Percentiles rank a stretch among this genome's conserved stretches.
Evolutionary conservation across 2,329 filamentous ascomycete species (phyloP).

Genomic region (Volutella citrinella): DNA sequence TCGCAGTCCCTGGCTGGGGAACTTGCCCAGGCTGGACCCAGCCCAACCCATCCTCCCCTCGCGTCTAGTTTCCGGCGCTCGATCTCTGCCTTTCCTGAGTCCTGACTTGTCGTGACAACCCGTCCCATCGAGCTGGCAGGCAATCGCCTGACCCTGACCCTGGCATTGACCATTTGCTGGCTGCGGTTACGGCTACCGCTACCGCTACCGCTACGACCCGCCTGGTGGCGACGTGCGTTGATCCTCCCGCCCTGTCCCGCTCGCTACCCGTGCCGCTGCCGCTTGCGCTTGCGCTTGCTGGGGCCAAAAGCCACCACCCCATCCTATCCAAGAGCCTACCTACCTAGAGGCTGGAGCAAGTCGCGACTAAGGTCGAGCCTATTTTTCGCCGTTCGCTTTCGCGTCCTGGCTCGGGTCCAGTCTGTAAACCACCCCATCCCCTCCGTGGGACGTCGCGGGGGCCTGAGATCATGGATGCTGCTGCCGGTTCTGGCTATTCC

Average conservation of each 20-base stretch:
- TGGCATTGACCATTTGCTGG: background rate
- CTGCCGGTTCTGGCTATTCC: no score
- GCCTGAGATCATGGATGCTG: no score
- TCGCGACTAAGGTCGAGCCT: constrained; percentile 10
- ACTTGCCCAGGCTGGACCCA: no score
- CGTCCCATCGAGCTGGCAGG: no score
- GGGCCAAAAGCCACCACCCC: constrained; percentile 12
- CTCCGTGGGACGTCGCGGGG: no score
- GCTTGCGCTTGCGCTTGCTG: constrained; percentile 7
- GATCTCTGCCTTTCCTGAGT: no score
- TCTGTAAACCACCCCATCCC: no score
- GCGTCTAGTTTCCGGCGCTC: no score
- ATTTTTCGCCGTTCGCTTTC: constrained; percentile 7
- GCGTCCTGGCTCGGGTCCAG: constrained; percentile 10
- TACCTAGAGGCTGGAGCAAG: no score
- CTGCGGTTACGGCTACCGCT: background rate
- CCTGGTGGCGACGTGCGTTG: constrained; percentile 10
- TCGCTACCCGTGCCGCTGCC: constrained; percentile 12
- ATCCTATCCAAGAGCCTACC: constrained; percentile 10
- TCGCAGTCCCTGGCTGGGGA: no score
- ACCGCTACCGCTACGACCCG: constrained; percentile 8
- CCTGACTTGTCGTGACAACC: no score
- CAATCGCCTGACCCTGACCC: constrained; percentile 16
- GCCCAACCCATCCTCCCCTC: no score
- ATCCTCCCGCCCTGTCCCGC: constrained; percentile 10